Base-by-base conservation (phyloP, 805 yeast species). In the Priceomyces carsonii region DNA sequence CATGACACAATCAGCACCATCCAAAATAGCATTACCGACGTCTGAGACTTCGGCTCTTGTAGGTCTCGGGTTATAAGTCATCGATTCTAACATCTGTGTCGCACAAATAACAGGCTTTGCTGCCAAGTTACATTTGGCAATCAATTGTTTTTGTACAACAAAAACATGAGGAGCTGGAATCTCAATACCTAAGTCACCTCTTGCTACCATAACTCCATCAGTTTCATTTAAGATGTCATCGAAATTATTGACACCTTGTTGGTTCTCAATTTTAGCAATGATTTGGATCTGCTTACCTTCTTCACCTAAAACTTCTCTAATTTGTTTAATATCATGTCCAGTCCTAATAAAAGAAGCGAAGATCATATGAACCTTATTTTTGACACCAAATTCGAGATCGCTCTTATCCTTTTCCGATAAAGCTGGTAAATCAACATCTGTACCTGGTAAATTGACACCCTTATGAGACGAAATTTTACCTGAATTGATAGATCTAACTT, bases 1-100 rank as follows among this genome's bases (percentile, higher is more conserved):
- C 99, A 93, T 93, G 65, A 93, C 98, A 85, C 99, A 93, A 77
- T 93, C 99, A 59, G 98, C 97, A 73, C 99, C 99, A 63, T 93
- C 99, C 64, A 93, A 79, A 51, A 93, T 86, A 55, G 99, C 99
- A 72, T 93, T 93, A 74, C 99, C 99, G 48, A 93, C 99, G 69
- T 93, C 99, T 39, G 95, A 84, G 44, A 93, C 99, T 76, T 93
- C 99, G 53, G 99, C 99, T 77, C 99, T 86, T 66, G 99, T 93
- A 71, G 99, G 99, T 73, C 99, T 85, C 69, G 99, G 99, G 85
- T 93, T 93, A 75, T 85, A 88, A 44, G 98, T 93, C 99, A 93
- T 93, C 42, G 97, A 88, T 75, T 93, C 99, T 69, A 93, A 82
- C 99, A 93, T 93, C 76, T 93, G 99, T 50, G 99, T 93, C 51